Evolutionary conservation across 176 grass and related monocot genomes (phyloP).

Genomic region (Guadua angustifolia): DNA sequence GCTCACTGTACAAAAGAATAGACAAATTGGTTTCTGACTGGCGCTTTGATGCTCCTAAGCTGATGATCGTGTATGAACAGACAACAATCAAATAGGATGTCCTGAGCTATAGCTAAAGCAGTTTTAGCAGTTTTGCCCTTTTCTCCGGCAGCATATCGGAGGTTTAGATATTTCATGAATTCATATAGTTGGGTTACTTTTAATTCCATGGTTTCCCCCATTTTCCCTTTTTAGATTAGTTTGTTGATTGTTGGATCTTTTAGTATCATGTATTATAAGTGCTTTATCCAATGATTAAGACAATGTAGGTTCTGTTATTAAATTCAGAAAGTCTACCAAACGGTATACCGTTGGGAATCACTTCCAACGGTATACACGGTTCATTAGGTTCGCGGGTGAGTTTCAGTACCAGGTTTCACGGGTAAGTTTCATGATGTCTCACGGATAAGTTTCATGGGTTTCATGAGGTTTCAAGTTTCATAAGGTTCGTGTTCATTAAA

Average conservation of each 20-base stretch:
- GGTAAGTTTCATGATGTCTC: too few relatives aligned
- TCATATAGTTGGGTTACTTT: neutral
- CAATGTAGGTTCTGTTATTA: neutral
- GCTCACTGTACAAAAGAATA: conserved; percentile 85
- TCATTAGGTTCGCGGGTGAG: too few relatives aligned
- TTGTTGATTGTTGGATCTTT: conserved; percentile 8
- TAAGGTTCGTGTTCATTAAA: too few relatives aligned
- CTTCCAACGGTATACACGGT: too few relatives aligned
- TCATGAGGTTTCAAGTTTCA: too few relatives aligned
- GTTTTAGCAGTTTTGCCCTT: conserved; percentile 4
- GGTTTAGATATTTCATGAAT: conserved; percentile 7
- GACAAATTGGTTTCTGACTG: conserved; percentile 25
- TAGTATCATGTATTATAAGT: conserved; percentile 16
- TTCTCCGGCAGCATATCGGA: conserved; percentile 5
- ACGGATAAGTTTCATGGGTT: too few relatives aligned
- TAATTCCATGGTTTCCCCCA: neutral
- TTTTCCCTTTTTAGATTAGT: neutral
- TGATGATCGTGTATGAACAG: conserved; percentile 9
- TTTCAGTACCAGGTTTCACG: too few relatives aligned
- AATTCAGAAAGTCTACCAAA: too few relatives aligned
- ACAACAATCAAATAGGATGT: conserved; percentile 25
- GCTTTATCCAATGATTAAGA: conserved; percentile 11
- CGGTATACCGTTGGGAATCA: too few relatives aligned
- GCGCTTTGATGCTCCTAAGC: conserved; percentile 8
- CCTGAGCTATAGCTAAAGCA: conserved; percentile 2